These are phyloP conservation scores for Inga leiocalycina DNA, from an alignment of 306 rosid genomes.

Conservation along the genomic window DNA sequence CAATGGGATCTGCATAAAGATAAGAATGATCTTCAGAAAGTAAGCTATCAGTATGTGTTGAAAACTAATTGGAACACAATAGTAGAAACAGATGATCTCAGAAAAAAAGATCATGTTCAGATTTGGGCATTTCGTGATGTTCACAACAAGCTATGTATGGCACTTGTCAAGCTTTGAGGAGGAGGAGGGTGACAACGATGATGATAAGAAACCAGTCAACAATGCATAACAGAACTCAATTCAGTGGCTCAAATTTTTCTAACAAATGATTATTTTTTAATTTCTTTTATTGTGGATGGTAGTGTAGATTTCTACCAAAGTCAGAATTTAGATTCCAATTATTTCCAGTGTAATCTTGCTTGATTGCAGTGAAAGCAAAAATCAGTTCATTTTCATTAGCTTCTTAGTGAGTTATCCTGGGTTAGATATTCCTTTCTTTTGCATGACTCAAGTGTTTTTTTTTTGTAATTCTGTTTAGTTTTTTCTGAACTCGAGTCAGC, in stretches of 20 bases:
- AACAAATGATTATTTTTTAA: too few relatives aligned
- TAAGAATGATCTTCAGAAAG: neutral
- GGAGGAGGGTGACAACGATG: neutral
- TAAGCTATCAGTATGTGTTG: neutral
- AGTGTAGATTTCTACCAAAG: neutral
- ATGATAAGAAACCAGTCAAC: neutral
- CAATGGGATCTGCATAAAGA: neutral
- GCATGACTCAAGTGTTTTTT: too few relatives aligned
- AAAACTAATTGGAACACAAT: neutral
- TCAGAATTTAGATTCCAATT: neutral
- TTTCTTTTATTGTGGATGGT: neutral
- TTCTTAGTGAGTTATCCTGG: too few relatives aligned
- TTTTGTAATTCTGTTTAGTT: too few relatives aligned
- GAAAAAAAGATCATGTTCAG: neutral
- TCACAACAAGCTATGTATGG: neutral
- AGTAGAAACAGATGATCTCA: neutral
- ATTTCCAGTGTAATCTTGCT: neutral
- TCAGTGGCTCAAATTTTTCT: neutral
- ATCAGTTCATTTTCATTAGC: too few relatives aligned
- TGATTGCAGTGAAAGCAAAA: neutral
- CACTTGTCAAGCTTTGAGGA: neutral
- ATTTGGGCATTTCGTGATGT: neutral
- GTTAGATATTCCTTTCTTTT: too few relatives aligned
- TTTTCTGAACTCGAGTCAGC: too few relatives aligned
- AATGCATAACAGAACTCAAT: neutral